phyloP scores from a whole-genome alignment of 2,329 filamentous ascomycete genomes.

The Cladobotryum mycophilum region DNA sequence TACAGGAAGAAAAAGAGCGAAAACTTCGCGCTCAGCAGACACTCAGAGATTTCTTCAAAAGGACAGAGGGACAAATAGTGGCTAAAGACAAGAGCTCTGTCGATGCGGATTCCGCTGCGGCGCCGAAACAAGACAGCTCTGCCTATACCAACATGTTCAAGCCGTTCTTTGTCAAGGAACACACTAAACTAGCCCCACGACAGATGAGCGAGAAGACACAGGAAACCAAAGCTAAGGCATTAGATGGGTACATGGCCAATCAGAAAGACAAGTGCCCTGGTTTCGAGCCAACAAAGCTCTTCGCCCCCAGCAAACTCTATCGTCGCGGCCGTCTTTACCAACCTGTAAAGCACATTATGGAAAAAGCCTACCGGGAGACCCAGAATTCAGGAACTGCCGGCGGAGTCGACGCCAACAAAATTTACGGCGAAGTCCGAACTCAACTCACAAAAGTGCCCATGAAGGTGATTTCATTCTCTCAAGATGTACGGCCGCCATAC shows the following conservation, averaged over 20 bases:
- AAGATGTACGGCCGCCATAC: conserved; percentile 64
- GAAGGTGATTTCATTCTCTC: conserved; percentile 56
- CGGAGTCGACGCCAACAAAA: conserved; percentile 30
- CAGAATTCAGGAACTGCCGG: conserved; percentile 31
- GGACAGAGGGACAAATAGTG: conserved; percentile 2
- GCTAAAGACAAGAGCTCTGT: conserved; percentile 23
- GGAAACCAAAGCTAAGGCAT: conserved; percentile 41
- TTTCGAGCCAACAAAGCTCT: conserved; percentile 41
- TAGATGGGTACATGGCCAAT: conserved; percentile 47
- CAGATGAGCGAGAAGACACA: conserved; percentile 52
- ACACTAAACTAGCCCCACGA: conserved; percentile 64
- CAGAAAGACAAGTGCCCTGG: conserved; percentile 36
- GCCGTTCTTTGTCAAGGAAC: conserved; percentile 70
- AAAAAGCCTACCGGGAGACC: conserved; percentile 44
- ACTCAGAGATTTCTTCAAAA: conserved; percentile 42
- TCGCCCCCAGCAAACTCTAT: conserved; percentile 35
- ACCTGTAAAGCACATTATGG: conserved; percentile 57
- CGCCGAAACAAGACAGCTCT: conserved; percentile 22
- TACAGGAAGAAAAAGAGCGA: conserved; percentile 40
- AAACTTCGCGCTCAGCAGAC: conserved; percentile 43
- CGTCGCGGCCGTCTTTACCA: conserved; percentile 43
- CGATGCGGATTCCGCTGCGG: conserved; percentile 19
- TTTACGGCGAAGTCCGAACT: conserved; percentile 27
- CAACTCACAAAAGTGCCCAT: conserved; percentile 51
- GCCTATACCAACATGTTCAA: conserved; percentile 68